These are phyloP conservation scores for Astrephomene gubernaculifera DNA, from an alignment of 139 green algal species.

Conservation along the genomic window DNA sequence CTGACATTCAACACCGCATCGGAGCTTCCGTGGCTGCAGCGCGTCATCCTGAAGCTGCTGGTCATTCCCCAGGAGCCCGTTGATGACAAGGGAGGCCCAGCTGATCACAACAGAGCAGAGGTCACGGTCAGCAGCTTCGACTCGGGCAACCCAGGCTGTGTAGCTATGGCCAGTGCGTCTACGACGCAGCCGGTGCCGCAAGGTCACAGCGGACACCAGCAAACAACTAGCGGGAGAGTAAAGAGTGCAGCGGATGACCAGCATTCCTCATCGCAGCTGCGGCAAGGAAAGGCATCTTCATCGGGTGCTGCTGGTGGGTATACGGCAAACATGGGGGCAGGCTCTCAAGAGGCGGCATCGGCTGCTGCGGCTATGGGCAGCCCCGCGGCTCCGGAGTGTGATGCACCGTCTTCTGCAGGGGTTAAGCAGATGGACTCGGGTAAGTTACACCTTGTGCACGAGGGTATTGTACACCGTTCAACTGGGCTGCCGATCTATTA, in stretches of 20 bases:
- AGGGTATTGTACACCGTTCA: too few species aligned
- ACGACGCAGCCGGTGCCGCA: conserved; percentile 30
- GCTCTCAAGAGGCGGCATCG: too few species aligned
- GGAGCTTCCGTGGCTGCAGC: conserved; percentile 34
- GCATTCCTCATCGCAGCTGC: background rate
- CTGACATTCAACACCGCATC: conserved; percentile 33
- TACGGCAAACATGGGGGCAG: too few species aligned
- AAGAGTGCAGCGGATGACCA: background rate
- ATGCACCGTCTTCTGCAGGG: too few species aligned
- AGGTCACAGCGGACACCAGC: background rate
- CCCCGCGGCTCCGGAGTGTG: too few species aligned
- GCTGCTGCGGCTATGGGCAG: too few species aligned
- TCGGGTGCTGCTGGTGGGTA: too few species aligned
- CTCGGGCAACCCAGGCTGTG: background rate
- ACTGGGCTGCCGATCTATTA: too few species aligned
- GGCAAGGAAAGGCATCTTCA: too few species aligned
- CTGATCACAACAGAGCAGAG: background rate
- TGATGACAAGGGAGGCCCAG: conserved; percentile 26
- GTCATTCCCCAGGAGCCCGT: conserved; percentile 19
- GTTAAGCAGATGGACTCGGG: too few species aligned
- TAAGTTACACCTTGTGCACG: too few species aligned
- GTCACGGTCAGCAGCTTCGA: background rate
- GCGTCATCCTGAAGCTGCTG: conserved; percentile 27
- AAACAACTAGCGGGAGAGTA: background rate
- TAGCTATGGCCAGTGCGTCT: conserved; percentile 28